These are phyloP conservation scores for Calonectria hongkongensis DNA, from an alignment of 2,329 filamentous ascomycete genomes.

Conservation along the genomic window DNA sequence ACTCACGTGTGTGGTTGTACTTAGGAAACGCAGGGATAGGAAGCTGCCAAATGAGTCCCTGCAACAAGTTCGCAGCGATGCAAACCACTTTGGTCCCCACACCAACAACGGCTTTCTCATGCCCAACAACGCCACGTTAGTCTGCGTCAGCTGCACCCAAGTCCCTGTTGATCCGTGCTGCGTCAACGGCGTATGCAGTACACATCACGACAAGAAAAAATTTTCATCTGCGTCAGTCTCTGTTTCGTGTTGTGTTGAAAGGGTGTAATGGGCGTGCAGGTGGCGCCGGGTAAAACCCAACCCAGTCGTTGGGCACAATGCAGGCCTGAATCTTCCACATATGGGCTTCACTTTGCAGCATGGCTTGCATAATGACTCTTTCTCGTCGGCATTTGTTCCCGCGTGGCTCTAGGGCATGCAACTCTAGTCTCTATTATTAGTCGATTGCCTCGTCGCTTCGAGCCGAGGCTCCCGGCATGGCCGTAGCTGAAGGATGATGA, in stretches of 20 bases:
- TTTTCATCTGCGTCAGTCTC: background rate
- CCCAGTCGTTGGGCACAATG: background rate
- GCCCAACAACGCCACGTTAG: background rate
- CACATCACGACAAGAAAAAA: background rate
- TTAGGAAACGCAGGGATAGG: background rate
- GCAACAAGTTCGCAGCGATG: background rate
- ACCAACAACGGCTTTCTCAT: background rate
- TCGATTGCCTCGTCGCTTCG: background rate
- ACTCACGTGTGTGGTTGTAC: background rate
- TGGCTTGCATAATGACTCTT: slow-evolving; percentile 3
- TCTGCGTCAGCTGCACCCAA: slow-evolving; percentile 4
- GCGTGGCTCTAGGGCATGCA: too few relatives aligned
- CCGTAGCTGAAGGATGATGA: background rate
- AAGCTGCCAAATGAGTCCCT: background rate
- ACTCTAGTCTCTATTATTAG: background rate
- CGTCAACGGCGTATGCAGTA: background rate
- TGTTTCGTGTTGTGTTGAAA: background rate
- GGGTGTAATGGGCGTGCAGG: background rate
- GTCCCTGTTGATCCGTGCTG: background rate
- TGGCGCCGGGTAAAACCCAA: background rate
- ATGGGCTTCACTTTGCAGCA: background rate
- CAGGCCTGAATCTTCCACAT: background rate
- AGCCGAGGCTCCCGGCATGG: background rate
- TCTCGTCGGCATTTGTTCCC: background rate
- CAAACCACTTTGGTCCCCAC: background rate